Base-by-base conservation (phyloP, 331 rosid genomes). In the Malus hybrid region DNA sequence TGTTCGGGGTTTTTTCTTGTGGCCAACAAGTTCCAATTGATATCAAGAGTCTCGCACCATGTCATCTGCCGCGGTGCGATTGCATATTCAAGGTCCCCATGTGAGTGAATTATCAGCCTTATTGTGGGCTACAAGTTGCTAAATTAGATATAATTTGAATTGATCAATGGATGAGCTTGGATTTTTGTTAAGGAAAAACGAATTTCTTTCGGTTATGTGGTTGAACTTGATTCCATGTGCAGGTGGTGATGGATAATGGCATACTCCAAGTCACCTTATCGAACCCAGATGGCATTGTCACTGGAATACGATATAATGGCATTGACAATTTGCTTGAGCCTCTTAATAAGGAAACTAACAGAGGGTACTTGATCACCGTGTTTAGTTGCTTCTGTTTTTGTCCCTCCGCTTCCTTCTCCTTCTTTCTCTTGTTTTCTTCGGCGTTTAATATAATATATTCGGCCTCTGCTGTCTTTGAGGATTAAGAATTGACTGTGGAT, bases 201-300 rank as follows among this genome's bases (percentile, higher is more conserved):
- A n/a, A 4, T 55, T 29, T 10, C 32, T 13, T n/a, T 34, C 5
- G 3, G 63, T 70, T 28, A 16, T 56, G 27, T 61, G 74, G 16
- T 59, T 39, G 14, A 33, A 70, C 39, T 64, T 66, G 2, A 4
- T n/a, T 28, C 54, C 15, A 34, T 75, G 52, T 77, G 78, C 88
- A 93, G 98, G 96, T 91, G 75, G 79, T 77, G 52, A 82, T 93
- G 90, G 96, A 91, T 74, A 93, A 93, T 83, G 98, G 98, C 68
- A 82, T 87, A 76, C 33, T 93, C 44, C 93, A 91, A 78, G 93
- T 91, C 19, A 85, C 86, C 19, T 39, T 93, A 33, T 88, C 97
- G 3, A 90, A 86, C 29, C 98, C 98, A 0, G 92, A 76, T 71
- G 98, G 98, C 66, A 80, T 90, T 69, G 90, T 93, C 33, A 93